A percentile compares a stretch with the other conserved stretches of the same genome.
Conservation (phyloP, 2,329 filamentous ascomycete species). For the Thielaviopsis musarum region DNA sequence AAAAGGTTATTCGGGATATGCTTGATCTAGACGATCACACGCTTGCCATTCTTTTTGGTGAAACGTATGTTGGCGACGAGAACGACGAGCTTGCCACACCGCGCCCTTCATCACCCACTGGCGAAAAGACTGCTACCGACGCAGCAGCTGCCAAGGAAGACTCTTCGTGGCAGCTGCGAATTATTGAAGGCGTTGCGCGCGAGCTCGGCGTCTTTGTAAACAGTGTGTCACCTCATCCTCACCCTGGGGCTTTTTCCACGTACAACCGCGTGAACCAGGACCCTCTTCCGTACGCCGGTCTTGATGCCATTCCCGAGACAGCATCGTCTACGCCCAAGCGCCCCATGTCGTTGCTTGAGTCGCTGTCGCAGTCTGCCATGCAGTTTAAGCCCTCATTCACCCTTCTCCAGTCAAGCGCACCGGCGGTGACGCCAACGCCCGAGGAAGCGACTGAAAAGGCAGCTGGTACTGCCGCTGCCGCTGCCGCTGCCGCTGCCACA, state of each 20-base stretch:
- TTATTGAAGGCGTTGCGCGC: constrained; percentile 69
- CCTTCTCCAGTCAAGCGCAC: constrained; percentile 14
- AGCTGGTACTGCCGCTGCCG: not conserved
- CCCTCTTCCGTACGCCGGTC: constrained; percentile 60
- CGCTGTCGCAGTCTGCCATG: constrained; percentile 7
- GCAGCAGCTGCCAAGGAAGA: constrained; percentile 21
- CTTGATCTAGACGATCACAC: constrained; percentile 81
- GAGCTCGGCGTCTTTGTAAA: constrained; percentile 75
- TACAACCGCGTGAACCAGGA: constrained; percentile 51
- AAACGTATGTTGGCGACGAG: constrained; percentile 43
- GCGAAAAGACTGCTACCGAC: constrained; percentile 17
- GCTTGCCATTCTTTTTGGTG: constrained; percentile 74
- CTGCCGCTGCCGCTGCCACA: not conserved
- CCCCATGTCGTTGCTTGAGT: constrained; percentile 9
- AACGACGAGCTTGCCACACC: constrained; percentile 32
- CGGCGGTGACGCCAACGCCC: constrained; percentile 15
- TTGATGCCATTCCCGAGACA: constrained; percentile 46
- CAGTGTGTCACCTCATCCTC: constrained; percentile 52
- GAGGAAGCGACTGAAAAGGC: not conserved
- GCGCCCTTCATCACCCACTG: constrained; percentile 23
- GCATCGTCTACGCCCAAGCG: constrained; percentile 13
- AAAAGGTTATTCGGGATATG: constrained; percentile 72
- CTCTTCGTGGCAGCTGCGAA: constrained; percentile 53
- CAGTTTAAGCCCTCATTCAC: constrained; percentile 13
- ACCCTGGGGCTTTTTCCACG: constrained; percentile 77